These are phyloP conservation scores for Dentiscutata heterogama DNA, from an alignment of 371 early-diverging fungal species.

Conservation along the genomic window DNA sequence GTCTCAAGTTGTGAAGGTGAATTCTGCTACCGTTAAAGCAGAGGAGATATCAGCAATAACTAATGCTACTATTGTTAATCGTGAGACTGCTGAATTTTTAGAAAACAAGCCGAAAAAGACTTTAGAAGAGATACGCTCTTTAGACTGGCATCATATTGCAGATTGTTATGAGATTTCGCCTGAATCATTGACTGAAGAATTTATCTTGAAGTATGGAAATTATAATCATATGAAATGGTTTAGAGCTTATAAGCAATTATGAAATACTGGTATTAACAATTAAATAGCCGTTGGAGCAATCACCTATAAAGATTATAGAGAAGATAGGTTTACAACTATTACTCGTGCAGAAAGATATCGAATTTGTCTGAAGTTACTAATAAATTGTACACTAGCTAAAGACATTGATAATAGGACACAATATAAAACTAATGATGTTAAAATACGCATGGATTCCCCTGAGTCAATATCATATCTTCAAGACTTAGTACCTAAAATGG, in stretches of 20 bases:
- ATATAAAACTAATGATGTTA: conserved; percentile 40
- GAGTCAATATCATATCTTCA: conserved; percentile 19
- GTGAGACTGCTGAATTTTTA: conserved; percentile 15
- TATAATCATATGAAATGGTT: conserved; percentile 33
- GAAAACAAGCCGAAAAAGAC: conserved; percentile 35
- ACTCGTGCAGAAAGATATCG: conserved; percentile 21
- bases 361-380: conserved; percentile 37
- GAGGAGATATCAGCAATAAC: conserved; percentile 31
- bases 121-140: conserved; percentile 31
- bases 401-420: conserved; percentile 21
- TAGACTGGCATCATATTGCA: conserved; percentile 26
- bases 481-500: neutral
- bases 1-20: conserved; percentile 2
- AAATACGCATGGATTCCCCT: neutral
- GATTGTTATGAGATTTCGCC: conserved; percentile 32
- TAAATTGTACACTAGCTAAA: conserved; percentile 34
- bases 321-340: conserved; percentile 8
- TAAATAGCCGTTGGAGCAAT: conserved; percentile 8
- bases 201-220: neutral
- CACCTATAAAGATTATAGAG: conserved; percentile 27
- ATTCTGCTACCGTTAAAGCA: conserved; percentile 26
- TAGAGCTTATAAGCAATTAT: neutral
- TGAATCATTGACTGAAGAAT: conserved; percentile 15
- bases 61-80: conserved; percentile 38
- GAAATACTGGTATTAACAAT: conserved; percentile 27